Base-by-base conservation (phyloP, 345 rosid species). In the Bruguiera gymnorhiza region DNA sequence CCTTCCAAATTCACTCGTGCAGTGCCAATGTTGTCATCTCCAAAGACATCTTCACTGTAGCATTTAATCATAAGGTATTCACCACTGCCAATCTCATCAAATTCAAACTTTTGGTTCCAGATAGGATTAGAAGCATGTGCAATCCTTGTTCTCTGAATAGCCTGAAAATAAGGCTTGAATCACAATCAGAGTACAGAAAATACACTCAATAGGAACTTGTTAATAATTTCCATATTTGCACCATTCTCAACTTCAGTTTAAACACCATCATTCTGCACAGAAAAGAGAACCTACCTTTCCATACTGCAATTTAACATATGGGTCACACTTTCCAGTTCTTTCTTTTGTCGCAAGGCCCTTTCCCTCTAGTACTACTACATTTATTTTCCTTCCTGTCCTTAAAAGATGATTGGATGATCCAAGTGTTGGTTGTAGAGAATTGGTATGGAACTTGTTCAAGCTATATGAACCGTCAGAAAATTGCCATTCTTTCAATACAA, bases 401-500 rank as follows among this genome's bases (percentile, higher is more conserved):
- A 89, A 72, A 26, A 79, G 84, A 60, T 80, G 73, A 72, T 71
- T 86, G 67, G 96, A 78, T 5, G 87, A 88, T 59, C 89, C 88
- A 53, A 71, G 71, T 8, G 84, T 79, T 9, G 88, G 84, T 51
- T 76, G 79, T 66, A 65, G 79, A 63, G 92, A 78, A 76, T 82
- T 78, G 52, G 77, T 46, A 11, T n/a, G 69, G 37, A 60, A 64
- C 67, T 83, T 79, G 78, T 79, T 84, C 75, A 79, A 77, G 79
- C 85, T 88, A 78, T 86, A 89, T 27, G 97, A 88, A 51, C 99
- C 96, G 31, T 88, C 97, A 36, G 99, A 86, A 81, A 88, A 95
- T 79, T 88, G 97, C 99, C 99, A 95, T 73, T 92, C 99, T 80
- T 95, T 92, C 65, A 95, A 30, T 57, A 92, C 82, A 67, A 95